phyloP scores from a whole-genome alignment of 192 early-diverging fungal genomes.

The Coemansia sp. region DNA sequence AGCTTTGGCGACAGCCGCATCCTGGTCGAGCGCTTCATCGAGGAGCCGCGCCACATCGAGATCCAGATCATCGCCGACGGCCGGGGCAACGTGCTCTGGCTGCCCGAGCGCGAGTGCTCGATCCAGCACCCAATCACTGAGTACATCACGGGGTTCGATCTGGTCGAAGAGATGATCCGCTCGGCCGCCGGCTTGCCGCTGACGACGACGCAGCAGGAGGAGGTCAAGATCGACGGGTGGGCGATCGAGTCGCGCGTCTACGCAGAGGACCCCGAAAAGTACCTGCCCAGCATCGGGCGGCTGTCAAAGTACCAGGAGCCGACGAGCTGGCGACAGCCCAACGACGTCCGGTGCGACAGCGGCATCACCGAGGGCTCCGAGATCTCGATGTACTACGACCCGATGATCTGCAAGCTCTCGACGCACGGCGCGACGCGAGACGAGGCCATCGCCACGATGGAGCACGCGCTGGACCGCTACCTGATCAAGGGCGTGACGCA shows the following conservation, averaged over 20 bases:
- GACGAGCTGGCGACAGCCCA: conserved; percentile 11
- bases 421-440: conserved; percentile 75
- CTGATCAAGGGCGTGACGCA: conserved; percentile 94
- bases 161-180: conserved; percentile 95
- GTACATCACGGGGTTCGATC: conserved; percentile 77
- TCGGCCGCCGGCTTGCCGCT: conserved; percentile 79
- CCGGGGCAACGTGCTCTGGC: conserved; percentile 70
- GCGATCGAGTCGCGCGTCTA: conserved; percentile 95
- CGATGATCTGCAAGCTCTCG: conserved; percentile 91
- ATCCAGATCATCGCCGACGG: conserved; percentile 70
- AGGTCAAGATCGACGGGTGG: conserved; percentile 82
- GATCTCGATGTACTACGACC: conserved; percentile 95
- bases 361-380: conserved; percentile 90
- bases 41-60: conserved; percentile 75
- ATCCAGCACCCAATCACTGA: conserved; percentile 83
- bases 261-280: conserved; percentile 92
- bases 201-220: conserved; percentile 61
- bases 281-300: conserved; percentile 88
- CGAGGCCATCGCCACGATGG: conserved; percentile 76
- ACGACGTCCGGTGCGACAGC: conserved; percentile 86
- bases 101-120: conserved; percentile 89
- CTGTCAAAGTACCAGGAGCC: conserved; percentile 86
- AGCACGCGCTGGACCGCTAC: conserved; percentile 80
- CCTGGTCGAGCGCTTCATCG: conserved; percentile 90
- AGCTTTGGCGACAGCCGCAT: conserved; percentile 87